Evolutionary conservation across 176 grass and related monocot genomes (phyloP), one percentile per base, ranked within the genome.

Genomic region (Musa itinerans): DNA sequence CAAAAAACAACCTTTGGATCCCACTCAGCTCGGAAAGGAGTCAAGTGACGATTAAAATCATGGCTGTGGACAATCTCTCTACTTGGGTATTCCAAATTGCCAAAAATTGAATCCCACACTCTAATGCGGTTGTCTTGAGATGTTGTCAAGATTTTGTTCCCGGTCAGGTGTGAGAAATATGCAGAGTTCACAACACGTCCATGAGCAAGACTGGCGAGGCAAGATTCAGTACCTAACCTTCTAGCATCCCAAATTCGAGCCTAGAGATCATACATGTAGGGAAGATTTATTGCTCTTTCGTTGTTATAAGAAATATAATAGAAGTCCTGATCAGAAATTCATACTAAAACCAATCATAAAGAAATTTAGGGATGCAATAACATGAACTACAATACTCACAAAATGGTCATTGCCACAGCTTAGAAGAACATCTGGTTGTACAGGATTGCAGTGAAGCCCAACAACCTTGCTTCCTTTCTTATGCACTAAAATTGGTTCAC

Each of bases 21-120:
- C 94, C 94, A 98, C 78, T 98, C 94, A 2, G 90, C 94, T 74
- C 85, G 87, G 86, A 98, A 98, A 74, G 90, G 94, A 78, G 94
- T 98, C 78, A 98, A 52, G 43, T 93, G 94, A 22, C 94, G 94
- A 79, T 89, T 98, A 69, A 98, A 98, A 91, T 98, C 94, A 85
- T 98, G 88, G 54, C 88, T 98, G 78, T 98, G 94, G 70, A 98
- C 90, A 43, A 98, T 98, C 81, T 98, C 94, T 87, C 94, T 93
- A 78, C 88, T 93, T 63, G 90, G 94, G 48, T 72, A 87, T 75
- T 89, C 82, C 50, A 98, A 81, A 82, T 93, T 66, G 64, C 90
- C 90, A 61, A 98, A 89, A 59, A 93, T 85, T 87, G 92, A 98
- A 83, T 98, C 94, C 94, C 94, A 98, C 34, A 98, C 86, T 78